Conservation (phyloP, 2,329 filamentous ascomycete genomes). For the Botrytis cinerea region DNA sequence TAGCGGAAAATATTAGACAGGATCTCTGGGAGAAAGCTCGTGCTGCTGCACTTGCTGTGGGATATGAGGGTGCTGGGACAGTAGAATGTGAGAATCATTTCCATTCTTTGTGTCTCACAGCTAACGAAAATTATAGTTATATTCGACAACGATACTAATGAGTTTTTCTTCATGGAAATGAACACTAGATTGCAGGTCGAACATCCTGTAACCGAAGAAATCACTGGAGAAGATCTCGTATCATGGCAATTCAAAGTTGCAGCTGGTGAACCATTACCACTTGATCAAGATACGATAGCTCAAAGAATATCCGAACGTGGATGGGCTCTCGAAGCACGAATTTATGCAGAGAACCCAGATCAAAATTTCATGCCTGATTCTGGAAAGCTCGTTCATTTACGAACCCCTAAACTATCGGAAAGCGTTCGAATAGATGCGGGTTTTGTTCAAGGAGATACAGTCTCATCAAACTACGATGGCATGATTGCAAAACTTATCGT, state of each 20-base stretch:
- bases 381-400: conserved; percentile 80
- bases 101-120: neutral
- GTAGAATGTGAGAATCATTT: conserved; percentile 68
- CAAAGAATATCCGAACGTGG: conserved; percentile 72
- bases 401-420: conserved; percentile 66
- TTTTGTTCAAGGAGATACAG: conserved; percentile 86
- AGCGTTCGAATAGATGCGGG: conserved; percentile 91
- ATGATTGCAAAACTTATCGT: conserved; percentile 99
- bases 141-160: conserved; percentile 76
- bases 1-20: conserved; percentile 58
- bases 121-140: conserved; percentile 60
- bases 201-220: conserved; percentile 87
- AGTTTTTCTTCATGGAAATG: conserved; percentile 84
- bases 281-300: conserved; percentile 66
- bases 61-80: conserved; percentile 87
- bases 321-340: conserved; percentile 90
- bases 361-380: conserved; percentile 94
- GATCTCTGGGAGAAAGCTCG: conserved; percentile 68
- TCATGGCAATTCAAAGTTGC: conserved; percentile 94
- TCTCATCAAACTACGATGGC: conserved; percentile 93
- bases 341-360: conserved; percentile 94
- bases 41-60: conserved; percentile 70
- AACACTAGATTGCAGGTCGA: conserved; percentile 93
- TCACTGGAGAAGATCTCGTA: conserved; percentile 77
- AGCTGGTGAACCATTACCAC: conserved; percentile 65